Percentiles rank a stretch among this genome's conserved stretches.
These are phyloP conservation scores for Austroboletus niveus DNA, from an alignment of 1,284 basidiomycete species.

Conservation along the genomic window DNA sequence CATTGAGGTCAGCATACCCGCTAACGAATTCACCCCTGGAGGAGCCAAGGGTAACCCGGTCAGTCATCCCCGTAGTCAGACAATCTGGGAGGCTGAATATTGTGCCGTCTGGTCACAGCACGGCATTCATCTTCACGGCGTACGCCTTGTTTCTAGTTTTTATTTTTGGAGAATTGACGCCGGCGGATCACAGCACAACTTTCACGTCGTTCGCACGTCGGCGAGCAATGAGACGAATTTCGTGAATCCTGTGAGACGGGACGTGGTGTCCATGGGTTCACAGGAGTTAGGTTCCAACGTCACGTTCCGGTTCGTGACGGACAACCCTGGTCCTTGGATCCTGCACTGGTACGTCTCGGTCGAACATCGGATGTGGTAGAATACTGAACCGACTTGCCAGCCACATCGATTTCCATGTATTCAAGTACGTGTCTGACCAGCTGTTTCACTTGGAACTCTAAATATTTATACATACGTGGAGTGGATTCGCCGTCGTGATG, in stretches of 20 bases:
- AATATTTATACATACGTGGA: constrained; percentile 10
- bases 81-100: background rate
- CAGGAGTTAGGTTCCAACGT: constrained; percentile 28
- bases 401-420: constrained; percentile 32
- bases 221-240: constrained; percentile 31
- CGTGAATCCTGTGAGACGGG: constrained; percentile 30
- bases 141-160: constrained; percentile 11
- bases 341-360: constrained; percentile 29
- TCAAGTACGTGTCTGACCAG: constrained; percentile 12
- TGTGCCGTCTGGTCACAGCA: constrained; percentile 20
- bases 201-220: constrained; percentile 34
- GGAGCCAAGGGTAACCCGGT: constrained; percentile 37
- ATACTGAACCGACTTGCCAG: constrained; percentile 8
- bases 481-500: constrained; percentile 32
- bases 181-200: constrained; percentile 35
- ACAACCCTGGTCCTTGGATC: constrained; percentile 33
- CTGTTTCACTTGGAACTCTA: background rate
- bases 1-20: constrained; percentile 42
- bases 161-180: background rate
- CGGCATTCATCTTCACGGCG: constrained; percentile 37
- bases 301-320: constrained; percentile 30
- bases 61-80: constrained; percentile 12
- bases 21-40: constrained; percentile 27
- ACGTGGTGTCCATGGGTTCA: constrained; percentile 33
- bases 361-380: background rate